A percentile compares a stretch with the other conserved stretches of the same genome.
Conservation (phyloP, 176 grass and related monocot species). For the Phyllostachys edulis region DNA sequence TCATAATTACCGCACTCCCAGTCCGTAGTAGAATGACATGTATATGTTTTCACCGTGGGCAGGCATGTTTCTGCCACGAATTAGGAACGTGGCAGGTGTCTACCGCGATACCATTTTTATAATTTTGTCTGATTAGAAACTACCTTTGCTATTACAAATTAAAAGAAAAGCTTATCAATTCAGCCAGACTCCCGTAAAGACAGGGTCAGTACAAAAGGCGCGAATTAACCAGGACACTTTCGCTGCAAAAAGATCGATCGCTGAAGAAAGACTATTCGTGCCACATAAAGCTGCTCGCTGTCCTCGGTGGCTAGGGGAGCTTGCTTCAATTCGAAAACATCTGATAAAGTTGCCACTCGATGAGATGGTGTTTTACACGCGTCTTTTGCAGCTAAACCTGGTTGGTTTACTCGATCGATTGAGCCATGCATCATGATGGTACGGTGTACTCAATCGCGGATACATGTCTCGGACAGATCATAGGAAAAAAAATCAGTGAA, state of each 20-base stretch:
- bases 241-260: constrained; percentile 1
- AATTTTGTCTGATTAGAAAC: too few species aligned
- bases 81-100: too few species aligned
- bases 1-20: too few species aligned
- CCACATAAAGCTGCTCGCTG: constrained; percentile 1
- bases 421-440: too few species aligned
- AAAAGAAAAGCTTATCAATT: too few species aligned
- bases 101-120: too few species aligned
- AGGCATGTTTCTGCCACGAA: too few species aligned
- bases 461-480: too few species aligned
- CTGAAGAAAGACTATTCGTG: neutral
- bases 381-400: constrained; percentile 22
- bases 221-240: constrained; percentile 19
- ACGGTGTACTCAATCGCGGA: neutral
- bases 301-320: neutral
- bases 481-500: too few species aligned
- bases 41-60: too few species aligned
- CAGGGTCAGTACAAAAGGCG: neutral
- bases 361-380: neutral
- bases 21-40: too few species aligned
- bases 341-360: constrained; percentile 24
- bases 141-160: too few species aligned
- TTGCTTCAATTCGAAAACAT: constrained; percentile 49
- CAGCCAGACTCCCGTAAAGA: neutral
- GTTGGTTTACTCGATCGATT: neutral